Base-by-base conservation (phyloP, 768 basidiomycete genomes). In the Lentinula raphanica region DNA sequence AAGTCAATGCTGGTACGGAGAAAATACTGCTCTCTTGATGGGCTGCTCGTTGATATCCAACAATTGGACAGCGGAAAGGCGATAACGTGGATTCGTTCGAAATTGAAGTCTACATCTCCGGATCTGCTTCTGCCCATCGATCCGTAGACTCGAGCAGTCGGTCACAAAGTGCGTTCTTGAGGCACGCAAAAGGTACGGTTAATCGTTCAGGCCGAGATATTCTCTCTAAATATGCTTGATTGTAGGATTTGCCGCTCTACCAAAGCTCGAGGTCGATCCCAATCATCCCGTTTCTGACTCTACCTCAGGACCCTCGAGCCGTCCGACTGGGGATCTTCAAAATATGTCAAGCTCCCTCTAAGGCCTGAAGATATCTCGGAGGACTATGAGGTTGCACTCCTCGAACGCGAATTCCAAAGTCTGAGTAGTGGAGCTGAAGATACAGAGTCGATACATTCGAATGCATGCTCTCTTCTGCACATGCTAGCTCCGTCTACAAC, bases 111-210 rank as follows among this genome's bases (percentile, higher is more conserved):
- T 87, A 84, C 48, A 74, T 92, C 7, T 90, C 91, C 13, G 94
- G 93, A 0, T 92, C 84, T 63, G 91, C 88, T 0, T 77, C 85
- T 15, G 82, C 76, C 49, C 74, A 82, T 42, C 79, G 83, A 42
- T 75, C 81, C 1, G 76, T 82, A 2, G 86, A 86, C 54, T 72
- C 77, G 44, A 79, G 85, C 1, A 86, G 84, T 56, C 84, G 92
- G 4, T 83, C 90, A 1, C 92, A 94, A 60, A 79, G 82, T 12
- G 83, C 90, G 1, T 89, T 95, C 63, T 76, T 94, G 38, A 79
- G 79, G 12, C 68, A 94, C 32, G 94, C 93, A 9, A 91, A 87
- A 79, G 77, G 92, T 92, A 63, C 31, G n/a, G n/a, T n/a, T n/a
- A n/a, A 39, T 39, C 19, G 45, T 40, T 31, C 46, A 23, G 38